Conservation (phyloP, 1,139 yeast genomes). For the Ashbya aceris region DNA sequence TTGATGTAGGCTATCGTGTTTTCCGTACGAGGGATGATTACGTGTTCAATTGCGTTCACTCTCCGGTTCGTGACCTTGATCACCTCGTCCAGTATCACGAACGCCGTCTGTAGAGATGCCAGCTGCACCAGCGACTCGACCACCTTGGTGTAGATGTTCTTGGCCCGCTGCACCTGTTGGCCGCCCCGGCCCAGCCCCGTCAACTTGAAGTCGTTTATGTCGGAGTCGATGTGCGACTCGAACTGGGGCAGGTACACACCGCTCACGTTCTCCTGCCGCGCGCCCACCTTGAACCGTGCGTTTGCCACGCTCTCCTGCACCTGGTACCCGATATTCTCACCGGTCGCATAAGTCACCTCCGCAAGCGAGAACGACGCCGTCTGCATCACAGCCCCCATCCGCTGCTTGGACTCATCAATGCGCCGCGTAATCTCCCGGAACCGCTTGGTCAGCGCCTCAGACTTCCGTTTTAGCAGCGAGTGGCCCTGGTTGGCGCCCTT, state of each 20-base stretch:
- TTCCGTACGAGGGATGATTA: conserved; percentile 93
- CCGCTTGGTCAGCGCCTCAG: conserved; percentile 92
- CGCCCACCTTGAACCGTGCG: conserved; percentile 83
- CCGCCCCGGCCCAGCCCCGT: conserved; percentile 98
- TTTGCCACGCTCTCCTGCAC: conserved; percentile 88
- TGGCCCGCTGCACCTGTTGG: conserved; percentile 94
- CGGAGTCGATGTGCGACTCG: conserved; percentile 73
- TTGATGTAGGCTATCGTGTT: conserved; percentile 89
- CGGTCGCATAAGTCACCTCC: conserved; percentile 95
- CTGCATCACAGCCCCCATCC: conserved; percentile 98
- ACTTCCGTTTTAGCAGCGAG: conserved; percentile 83
- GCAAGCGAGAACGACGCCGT: conserved; percentile 96
- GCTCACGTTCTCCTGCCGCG: conserved; percentile 91
- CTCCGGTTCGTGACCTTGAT: conserved; percentile 96
- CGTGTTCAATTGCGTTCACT: conserved; percentile 98
- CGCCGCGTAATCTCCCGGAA: conserved; percentile 91
- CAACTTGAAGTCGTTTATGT: conserved; percentile 85
- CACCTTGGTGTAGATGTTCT: conserved; percentile 84
- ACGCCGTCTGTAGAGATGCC: conserved; percentile 92
- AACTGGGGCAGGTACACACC: conserved; percentile 94
- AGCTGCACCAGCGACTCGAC: conserved; percentile 93
- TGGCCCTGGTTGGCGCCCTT: conserved; percentile 98
- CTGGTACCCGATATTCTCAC: conserved; percentile 88
- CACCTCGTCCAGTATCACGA: conserved; percentile 91
- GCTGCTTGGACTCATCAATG: conserved; percentile 89